Percentiles rank a stretch among this genome's conserved stretches.
phyloP scores from a whole-genome alignment of 2,329 filamentous ascomycete genomes.

The Cladosporium sp. region DNA sequence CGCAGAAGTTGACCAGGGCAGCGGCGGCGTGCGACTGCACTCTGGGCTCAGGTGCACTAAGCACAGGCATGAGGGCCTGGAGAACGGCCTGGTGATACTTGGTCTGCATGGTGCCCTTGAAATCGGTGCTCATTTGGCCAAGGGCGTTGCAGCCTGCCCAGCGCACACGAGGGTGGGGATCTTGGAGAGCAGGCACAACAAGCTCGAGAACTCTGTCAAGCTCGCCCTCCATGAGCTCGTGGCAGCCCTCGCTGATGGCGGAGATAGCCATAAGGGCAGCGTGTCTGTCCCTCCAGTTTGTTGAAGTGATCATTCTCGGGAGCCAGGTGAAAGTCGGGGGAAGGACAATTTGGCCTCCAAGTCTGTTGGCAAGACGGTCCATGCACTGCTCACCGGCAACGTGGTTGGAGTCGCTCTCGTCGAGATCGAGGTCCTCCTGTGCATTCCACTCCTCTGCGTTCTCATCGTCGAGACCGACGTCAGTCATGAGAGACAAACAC shows the following conservation, averaged over 20 bases:
- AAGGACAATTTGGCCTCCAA: constrained; percentile 88
- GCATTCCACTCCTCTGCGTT: constrained; percentile 91
- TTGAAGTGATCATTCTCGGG: constrained; percentile 93
- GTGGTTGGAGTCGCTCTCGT: constrained; percentile 95
- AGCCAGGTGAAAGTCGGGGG: constrained; percentile 96
- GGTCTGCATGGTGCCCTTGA: constrained; percentile 95
- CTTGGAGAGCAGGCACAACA: constrained; percentile 85
- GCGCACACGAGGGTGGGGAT: constrained; percentile 87
- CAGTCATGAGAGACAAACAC: constrained; percentile 96
- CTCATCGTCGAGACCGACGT: constrained; percentile 90
- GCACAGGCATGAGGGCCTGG: constrained; percentile 85
- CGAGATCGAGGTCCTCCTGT: constrained; percentile 88
- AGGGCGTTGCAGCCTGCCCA: constrained; percentile 98
- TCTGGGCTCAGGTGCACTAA: constrained; percentile 83
- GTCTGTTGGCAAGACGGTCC: constrained; percentile 94
- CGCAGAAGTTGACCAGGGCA: constrained; percentile 98
- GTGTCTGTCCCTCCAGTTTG: constrained; percentile 90
- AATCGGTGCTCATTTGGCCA: constrained; percentile 99
- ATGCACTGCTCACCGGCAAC: constrained; percentile 97
- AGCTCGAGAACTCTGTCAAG: constrained; percentile 89
- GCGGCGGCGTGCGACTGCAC: constrained; percentile 96
- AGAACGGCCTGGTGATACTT: constrained; percentile 88
- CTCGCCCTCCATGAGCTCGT: constrained; percentile 92
- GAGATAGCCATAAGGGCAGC: constrained; percentile 98
- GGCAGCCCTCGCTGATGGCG: constrained; percentile 94